A percentile compares a stretch with the other conserved stretches of the same genome.
These are phyloP conservation scores for Filobasidium wieringae DNA, from an alignment of 768 basidiomycete genomes.

Conservation along the genomic window DNA sequence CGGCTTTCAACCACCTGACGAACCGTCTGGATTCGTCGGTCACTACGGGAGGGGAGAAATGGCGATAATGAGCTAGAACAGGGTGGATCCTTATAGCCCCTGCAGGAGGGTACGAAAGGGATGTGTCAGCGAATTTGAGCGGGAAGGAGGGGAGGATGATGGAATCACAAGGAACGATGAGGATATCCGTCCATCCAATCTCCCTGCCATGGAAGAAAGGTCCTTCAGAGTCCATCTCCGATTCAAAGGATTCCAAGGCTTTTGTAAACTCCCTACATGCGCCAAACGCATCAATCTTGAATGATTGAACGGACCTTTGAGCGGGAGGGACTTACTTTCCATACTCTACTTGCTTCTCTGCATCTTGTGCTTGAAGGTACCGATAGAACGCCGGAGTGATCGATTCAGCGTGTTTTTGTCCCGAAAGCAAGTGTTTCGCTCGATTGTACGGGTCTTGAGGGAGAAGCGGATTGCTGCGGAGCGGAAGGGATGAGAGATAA, in stretches of 20 bases:
- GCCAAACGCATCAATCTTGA: neutral
- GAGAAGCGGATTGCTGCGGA: neutral
- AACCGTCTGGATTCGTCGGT: conserved; percentile 4
- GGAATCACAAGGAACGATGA: conserved; percentile 4
- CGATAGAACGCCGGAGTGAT: conserved; percentile 9
- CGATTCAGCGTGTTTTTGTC: conserved; percentile 3
- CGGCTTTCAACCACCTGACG: conserved; percentile 4
- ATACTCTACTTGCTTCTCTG: conserved; percentile 8
- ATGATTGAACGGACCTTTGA: too few relatives aligned
- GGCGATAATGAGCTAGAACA: conserved; percentile 4
- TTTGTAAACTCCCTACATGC: conserved; percentile 1
- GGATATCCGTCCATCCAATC: conserved; percentile 7
- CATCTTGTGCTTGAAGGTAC: conserved; percentile 8
- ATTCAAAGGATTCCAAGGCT: conserved; percentile 5
- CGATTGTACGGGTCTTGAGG: neutral
- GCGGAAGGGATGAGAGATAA: conserved; percentile 1
- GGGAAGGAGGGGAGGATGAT: neutral
- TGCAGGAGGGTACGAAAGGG: neutral
- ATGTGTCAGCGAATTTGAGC: neutral
- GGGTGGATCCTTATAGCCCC: conserved; percentile 10
- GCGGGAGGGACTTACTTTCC: conserved; percentile 8
- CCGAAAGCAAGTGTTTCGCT: neutral
- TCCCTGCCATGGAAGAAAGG: conserved; percentile 5
- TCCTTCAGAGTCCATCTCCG: conserved; percentile 3
- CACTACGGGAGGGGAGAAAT: neutral